phyloP scores from a whole-genome alignment of 2,329 filamentous ascomycete species.

The Paraconiothyrium brasiliense region DNA sequence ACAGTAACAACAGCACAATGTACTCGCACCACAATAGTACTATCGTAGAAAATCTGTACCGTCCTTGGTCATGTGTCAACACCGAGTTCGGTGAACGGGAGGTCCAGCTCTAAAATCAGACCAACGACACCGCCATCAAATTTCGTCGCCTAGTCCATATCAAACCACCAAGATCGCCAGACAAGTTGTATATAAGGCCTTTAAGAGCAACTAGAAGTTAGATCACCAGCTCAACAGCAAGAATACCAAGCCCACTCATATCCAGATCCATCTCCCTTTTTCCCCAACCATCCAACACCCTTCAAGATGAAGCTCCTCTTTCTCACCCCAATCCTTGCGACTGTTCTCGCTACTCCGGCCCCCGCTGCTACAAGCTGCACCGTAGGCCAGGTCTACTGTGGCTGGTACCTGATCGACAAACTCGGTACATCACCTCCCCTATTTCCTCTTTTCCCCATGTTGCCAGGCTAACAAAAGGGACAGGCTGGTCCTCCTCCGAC shows the following conservation, averaged over 20 bases:
- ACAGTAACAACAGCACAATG: neutral
- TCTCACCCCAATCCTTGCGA: neutral
- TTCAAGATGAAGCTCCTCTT: neutral
- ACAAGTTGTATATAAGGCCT: neutral
- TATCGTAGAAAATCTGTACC: neutral
- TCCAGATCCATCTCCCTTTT: neutral
- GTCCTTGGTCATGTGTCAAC: neutral
- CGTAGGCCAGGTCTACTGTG: conserved; percentile 4
- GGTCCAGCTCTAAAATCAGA: neutral
- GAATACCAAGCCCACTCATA: neutral
- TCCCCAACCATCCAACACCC: neutral
- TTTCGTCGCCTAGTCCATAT: neutral
- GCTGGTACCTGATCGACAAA: conserved; percentile 11
- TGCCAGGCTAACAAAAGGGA: neutral
- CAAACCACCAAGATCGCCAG: neutral
- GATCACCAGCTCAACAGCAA: neutral
- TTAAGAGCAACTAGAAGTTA: neutral
- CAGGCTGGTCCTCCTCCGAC: neutral
- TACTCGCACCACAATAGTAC: neutral
- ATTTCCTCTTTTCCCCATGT: neutral
- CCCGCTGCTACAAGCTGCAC: neutral
- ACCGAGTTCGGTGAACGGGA: neutral
- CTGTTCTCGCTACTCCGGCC: neutral
- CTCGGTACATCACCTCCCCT: conserved; percentile 3
- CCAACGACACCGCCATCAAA: neutral